Base-by-base conservation (phyloP, 306 rosid species). In the Malus asiatica region DNA sequence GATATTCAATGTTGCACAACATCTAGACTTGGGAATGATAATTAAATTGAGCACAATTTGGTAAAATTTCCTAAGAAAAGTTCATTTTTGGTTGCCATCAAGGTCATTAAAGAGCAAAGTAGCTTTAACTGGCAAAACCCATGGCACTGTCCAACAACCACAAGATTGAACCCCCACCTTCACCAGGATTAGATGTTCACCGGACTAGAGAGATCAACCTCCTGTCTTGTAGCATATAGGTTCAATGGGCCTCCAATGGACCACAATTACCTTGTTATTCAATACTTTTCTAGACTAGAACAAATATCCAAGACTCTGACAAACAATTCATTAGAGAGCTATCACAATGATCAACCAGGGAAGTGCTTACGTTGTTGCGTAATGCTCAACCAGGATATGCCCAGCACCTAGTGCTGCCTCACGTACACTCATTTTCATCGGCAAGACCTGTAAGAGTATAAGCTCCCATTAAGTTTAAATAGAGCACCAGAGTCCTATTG, bases 321-420 rank as follows among this genome's bases (percentile, higher is more conserved):
- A 11, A 14, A n/a, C 51, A 69, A 57, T 44, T 20, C 25, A 60
- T 52, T 22, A 22, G n/a, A 52, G 35, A 44, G 74, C 11, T 15
- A 22, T 22, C 29, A 13, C 45, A 77, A 9, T 29, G 18, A 18
- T 33, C 19, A 53, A 76, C 19, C 25, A 77, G 15, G 57, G 76
- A 35, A 66, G 70, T 74, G 71, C 96, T 80, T 91, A 95, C 97
- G 97, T 85, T 86, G 88, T 81, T n/a, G 98, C 98, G 52, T 92
- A 95, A 85, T 95, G 98, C 88, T 95, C 98, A 19, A 95, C 98
- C 78, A 95, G 84, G 75, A 95, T 89, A 85, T 92, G 98, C 72
- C 97, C 98, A 75, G 98, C 98, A 75, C 98, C 98, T n/a, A 95
- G 83, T 20, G 98, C 98, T 69, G 97, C 98, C n/a, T 95, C 98